Evolutionary conservation across 305 asterid species (phyloP), one percentile per base, ranked within the genome.

Genomic region (Salvia sclarea): DNA sequence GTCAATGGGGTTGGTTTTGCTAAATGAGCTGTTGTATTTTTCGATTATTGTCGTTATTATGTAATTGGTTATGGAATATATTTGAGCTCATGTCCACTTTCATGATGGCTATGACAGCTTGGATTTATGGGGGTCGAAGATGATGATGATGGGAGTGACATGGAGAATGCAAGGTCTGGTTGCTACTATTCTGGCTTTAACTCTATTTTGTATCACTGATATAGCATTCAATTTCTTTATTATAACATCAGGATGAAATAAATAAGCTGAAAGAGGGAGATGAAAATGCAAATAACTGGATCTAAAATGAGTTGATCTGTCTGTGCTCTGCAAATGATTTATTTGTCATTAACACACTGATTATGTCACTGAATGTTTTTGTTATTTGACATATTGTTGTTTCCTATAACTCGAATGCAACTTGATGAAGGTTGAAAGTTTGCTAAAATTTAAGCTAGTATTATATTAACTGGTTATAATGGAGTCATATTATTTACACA

Each of bases 91-190:
- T 71, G 31, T 40, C 70, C 58, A 16, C 49, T 70, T 60, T 69
- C 7, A 37, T 71, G 53, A 18, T 74, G 74, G 49, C 24, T 6
- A 12, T 68, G 40, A 6, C 85, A 91, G 98, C 84, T 92, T 76
- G 95, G 77, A 61, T 63, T 80, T 70, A 60, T 85, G 86, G 95
- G 83, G 69, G 70, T 87, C 10, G 86, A 82, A 37, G 91, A 68
- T 47, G 86, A 75, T 21, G 91, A 79, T 49, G 81, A 68, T 41
- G 88, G 58, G 47, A 76, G 72, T 41, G 71, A 72, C 70, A 76
- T 83, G 75, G 89, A 73, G 74, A 80, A 66, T 65, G 90, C 84
- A 58, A 89, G 91, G 99, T 94, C 37, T 2, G 76, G 54, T 54
- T 30, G 20, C 37, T 38, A 18, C 16, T 24, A 12, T 53, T 13